phyloP scores from a whole-genome alignment of 2,329 filamentous ascomycete genomes.

The Phaeophleospora eucalypticola region DNA sequence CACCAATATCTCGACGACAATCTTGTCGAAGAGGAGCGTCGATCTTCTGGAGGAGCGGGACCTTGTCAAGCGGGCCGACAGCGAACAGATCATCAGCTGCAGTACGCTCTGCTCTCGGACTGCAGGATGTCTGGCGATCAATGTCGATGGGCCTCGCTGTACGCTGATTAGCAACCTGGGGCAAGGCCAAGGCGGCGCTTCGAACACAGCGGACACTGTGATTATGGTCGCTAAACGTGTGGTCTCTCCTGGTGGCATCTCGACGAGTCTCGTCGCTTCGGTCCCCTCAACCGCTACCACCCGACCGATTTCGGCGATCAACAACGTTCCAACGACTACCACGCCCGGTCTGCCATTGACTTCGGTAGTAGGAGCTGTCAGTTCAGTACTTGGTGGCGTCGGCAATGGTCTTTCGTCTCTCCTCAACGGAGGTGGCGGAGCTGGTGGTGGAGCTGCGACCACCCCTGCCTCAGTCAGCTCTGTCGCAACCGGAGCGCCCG shows the following conservation, averaged over 20 bases:
- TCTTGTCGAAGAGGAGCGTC: not conserved
- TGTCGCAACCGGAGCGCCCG: not conserved
- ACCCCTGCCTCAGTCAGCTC: not conserved
- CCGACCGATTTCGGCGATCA: not conserved
- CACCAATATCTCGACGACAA: constrained; percentile 6
- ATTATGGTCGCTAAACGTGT: constrained; percentile 15
- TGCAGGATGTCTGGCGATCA: constrained; percentile 17
- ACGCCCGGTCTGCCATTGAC: not conserved
- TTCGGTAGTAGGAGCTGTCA: not conserved
- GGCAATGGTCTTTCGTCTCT: not conserved
- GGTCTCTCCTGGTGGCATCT: not conserved
- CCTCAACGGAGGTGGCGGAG: not conserved
- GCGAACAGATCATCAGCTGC: not conserved
- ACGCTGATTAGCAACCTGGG: constrained; percentile 18
- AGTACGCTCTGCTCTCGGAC: constrained; percentile 13
- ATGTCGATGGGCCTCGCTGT: constrained; percentile 12
- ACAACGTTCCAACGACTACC: not conserved
- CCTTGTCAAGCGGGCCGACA: not conserved
- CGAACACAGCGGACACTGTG: constrained; percentile 19
- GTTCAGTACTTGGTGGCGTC: not conserved
- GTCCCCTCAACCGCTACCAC: not conserved
- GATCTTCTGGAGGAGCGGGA: not conserved
- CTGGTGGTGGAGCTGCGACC: not conserved
- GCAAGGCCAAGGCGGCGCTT: constrained; percentile 4
- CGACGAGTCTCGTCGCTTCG: not conserved